phyloP scores from a whole-genome alignment of 306 rosid species.

The Corylus heterophylla region DNA sequence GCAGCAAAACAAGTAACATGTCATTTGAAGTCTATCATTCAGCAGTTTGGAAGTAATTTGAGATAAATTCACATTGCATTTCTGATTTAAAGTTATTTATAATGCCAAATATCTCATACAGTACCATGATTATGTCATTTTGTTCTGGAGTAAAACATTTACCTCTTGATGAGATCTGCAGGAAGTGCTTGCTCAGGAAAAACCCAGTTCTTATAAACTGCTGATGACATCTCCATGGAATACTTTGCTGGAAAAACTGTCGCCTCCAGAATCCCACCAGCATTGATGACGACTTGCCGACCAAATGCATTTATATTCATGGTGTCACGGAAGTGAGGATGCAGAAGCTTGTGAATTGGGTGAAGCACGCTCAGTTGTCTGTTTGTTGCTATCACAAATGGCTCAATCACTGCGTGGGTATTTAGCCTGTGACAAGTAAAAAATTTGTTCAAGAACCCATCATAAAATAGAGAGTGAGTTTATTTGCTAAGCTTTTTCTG shows the following conservation, averaged over 20 bases:
- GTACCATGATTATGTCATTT: background rate
- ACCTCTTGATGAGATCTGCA: slow-evolving; percentile 77
- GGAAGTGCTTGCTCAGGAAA: slow-evolving; percentile 85
- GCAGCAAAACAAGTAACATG: slow-evolving; percentile 15
- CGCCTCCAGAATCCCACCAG: slow-evolving; percentile 68
- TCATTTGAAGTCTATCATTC: background rate
- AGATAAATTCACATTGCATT: background rate
- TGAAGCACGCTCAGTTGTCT: slow-evolving; percentile 82
- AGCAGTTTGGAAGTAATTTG: background rate
- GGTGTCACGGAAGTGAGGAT: slow-evolving; percentile 85
- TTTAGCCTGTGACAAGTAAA: slow-evolving; percentile 51
- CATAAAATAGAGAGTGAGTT: background rate
- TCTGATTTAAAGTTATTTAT: background rate
- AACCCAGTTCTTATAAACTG: slow-evolving; percentile 68
- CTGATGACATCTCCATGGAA: slow-evolving; percentile 68
- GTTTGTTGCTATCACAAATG: slow-evolving; percentile 71
- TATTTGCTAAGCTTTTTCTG: slow-evolving; percentile 1
- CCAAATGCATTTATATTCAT: slow-evolving; percentile 82
- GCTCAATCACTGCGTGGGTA: slow-evolving; percentile 84
- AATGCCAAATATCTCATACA: background rate
- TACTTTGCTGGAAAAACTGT: slow-evolving; percentile 66
- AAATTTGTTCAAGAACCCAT: background rate
- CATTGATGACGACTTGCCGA: slow-evolving; percentile 64
- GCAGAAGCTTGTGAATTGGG: slow-evolving; percentile 70
- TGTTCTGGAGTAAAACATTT: slow-evolving; percentile 7